Evolutionary conservation across 805 yeast genomes (phyloP).

Genomic region (Lachancea waltii): DNA sequence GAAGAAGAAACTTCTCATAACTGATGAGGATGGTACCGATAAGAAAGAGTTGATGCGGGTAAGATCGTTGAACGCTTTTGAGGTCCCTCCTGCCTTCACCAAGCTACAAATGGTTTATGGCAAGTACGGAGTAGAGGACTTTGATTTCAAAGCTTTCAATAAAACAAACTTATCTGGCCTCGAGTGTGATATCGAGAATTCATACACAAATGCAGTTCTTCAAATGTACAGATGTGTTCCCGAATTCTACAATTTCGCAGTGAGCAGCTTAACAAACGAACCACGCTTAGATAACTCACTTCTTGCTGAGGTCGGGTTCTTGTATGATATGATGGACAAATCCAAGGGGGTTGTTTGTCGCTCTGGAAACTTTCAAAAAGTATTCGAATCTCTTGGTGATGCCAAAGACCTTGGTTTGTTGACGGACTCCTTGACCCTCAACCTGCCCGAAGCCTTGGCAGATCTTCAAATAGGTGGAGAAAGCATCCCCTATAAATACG

Average conservation of each 20-base stretch:
- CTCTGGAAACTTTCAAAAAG: constrained; percentile 68
- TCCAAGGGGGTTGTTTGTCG: constrained; percentile 75
- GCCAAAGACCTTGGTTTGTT: constrained; percentile 8
- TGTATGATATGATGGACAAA: constrained; percentile 85
- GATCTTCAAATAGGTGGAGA: constrained; percentile 2
- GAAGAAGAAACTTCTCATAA: constrained; percentile 17
- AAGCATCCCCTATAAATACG: not conserved
- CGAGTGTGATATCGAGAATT: constrained; percentile 79
- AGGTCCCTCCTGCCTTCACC: constrained; percentile 67
- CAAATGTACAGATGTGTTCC: constrained; percentile 79
- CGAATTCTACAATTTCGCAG: constrained; percentile 57
- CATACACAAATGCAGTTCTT: constrained; percentile 68
- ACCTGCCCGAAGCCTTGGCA: not conserved
- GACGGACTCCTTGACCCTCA: constrained; percentile 5
- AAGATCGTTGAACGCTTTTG: constrained; percentile 30
- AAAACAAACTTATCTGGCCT: constrained; percentile 69
- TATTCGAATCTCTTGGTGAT: constrained; percentile 39
- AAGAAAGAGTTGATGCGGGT: constrained; percentile 19
- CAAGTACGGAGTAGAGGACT: constrained; percentile 87
- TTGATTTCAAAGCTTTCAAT: constrained; percentile 84
- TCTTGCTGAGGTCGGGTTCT: constrained; percentile 76
- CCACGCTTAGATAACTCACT: constrained; percentile 44
- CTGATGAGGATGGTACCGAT: constrained; percentile 17
- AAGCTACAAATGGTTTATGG: constrained; percentile 75
- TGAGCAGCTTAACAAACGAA: constrained; percentile 49